Conservation (phyloP, 78 protist species). For the Dictyostelium intermedium region DNA sequence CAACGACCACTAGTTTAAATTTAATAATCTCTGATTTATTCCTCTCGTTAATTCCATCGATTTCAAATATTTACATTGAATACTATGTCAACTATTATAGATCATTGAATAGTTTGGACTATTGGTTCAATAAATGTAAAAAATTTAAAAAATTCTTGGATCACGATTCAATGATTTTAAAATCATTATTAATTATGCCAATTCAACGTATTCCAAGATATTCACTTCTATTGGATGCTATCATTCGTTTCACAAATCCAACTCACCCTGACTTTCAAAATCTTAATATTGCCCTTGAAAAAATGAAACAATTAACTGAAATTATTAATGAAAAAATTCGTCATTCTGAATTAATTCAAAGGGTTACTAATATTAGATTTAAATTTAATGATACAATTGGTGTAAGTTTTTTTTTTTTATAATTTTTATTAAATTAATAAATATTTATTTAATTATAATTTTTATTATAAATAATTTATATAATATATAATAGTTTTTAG, state of each 20-base stretch:
- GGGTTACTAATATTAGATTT: constrained; percentile 48
- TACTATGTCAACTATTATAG: constrained; percentile 71
- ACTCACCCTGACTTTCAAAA: constrained; percentile 38
- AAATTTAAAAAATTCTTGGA: constrained; percentile 57
- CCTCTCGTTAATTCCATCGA: background rate
- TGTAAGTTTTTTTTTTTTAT: constrained; percentile 11
- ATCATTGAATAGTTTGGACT: constrained; percentile 38
- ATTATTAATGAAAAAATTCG: constrained; percentile 43
- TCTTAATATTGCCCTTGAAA: background rate
- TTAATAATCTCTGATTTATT: constrained; percentile 29
- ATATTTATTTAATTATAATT: background rate
- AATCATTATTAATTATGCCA: constrained; percentile 65
- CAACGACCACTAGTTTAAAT: background rate
- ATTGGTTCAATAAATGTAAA: constrained; percentile 29
- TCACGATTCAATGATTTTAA: constrained; percentile 31
- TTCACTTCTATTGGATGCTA: constrained; percentile 40
- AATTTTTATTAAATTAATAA: background rate
- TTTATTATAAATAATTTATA: background rate
- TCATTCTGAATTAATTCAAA: constrained; percentile 46
- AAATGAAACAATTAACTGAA: constrained; percentile 36
- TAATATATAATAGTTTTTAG: constrained; percentile 11
- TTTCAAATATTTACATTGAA: constrained; percentile 20
- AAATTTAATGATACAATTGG: constrained; percentile 75
- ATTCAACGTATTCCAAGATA: constrained; percentile 73
- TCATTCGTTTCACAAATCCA: constrained; percentile 12